Evolutionary conservation across 129 eudicot species (phyloP), one percentile per base, ranked within the genome.

Genomic region (Ambrosia trifida): DNA sequence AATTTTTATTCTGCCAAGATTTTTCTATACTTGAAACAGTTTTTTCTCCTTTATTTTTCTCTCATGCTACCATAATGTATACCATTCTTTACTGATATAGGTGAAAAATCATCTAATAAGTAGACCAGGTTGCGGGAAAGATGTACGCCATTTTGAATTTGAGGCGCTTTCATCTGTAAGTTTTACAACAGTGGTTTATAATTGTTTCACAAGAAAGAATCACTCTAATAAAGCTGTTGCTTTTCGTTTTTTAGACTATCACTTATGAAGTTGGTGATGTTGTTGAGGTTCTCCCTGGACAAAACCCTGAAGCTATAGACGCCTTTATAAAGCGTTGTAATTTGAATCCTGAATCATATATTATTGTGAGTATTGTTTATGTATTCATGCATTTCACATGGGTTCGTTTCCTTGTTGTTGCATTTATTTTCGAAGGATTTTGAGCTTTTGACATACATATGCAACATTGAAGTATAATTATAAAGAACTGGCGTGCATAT

Each of bases 231-330:
- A 20, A 74, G 6, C 53, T 71, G 18, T 41, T 78, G 31, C 47
- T 35, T 64, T 31, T 64, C 16, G 53, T 72, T 63, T 65, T 80
- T 52, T 80, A 93, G 96, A 72, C 82, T 41, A 81, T 94, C 14
- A 85, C 84, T 57, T 89, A 89, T 59, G 90, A 94, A 28, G 93
- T 94, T 73, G 98, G 98, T 44, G 98, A 94, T 82, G 95, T 89
- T 81, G 84, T 93, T 80, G 96, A 83, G 75, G 76, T 94, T 78
- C 95, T 94, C 62, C 98, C 98, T 43, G 72, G 75, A 78, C 98
- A 89, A 82, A 83, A 43, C 82, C 81, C 87, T 80, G 82, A 79
- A 45, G 90, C 88, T 24, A 82, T 94, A 35, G 90, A 89, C 81
- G 93, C 96, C 10, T 94, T 94, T 76, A 74, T 94, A 18, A 47